Conservation (phyloP, 306 rosid genomes). For the Prunus kanzakura region DNA sequence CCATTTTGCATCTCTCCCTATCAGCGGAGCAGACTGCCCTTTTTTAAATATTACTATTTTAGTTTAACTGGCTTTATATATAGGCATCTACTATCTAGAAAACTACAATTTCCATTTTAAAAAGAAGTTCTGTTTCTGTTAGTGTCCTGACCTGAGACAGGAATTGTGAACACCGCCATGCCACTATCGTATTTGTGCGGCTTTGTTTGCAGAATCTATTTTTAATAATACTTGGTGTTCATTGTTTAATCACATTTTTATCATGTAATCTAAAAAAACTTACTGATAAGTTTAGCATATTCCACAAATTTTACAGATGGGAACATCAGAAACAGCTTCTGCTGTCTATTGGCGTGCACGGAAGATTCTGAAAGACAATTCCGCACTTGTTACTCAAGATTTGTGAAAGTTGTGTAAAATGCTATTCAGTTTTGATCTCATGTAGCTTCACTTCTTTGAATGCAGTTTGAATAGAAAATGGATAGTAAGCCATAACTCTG, state of each 20-base stretch:
- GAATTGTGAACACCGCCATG: not conserved
- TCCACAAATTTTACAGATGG: slow-evolving; percentile 58
- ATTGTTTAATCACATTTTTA: not conserved
- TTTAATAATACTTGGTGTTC: not conserved
- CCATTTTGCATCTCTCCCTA: not conserved
- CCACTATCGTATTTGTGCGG: not conserved
- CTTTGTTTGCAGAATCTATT: not conserved
- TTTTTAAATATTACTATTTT: too few relatives aligned
- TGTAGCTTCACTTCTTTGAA: not conserved
- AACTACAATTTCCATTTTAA: not conserved
- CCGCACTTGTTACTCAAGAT: slow-evolving; percentile 38
- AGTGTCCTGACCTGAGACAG: not conserved
- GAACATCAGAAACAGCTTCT: slow-evolving; percentile 70
- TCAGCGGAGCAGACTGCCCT: not conserved
- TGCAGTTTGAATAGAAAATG: not conserved
- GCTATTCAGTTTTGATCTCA: slow-evolving; percentile 47
- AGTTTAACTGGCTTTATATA: not conserved
- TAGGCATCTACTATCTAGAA: not conserved
- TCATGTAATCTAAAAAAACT: not conserved
- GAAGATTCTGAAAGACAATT: slow-evolving; percentile 58
- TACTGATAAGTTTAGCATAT: not conserved
- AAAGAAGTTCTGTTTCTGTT: not conserved
- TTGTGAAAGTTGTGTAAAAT: slow-evolving; percentile 26
- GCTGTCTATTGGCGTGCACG: slow-evolving; percentile 70
- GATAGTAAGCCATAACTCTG: not conserved